Percentiles rank a stretch among this genome's conserved stretches.
phyloP scores from a whole-genome alignment of 1,284 basidiomycete species.

The Tetrapyrgos nigripes region DNA sequence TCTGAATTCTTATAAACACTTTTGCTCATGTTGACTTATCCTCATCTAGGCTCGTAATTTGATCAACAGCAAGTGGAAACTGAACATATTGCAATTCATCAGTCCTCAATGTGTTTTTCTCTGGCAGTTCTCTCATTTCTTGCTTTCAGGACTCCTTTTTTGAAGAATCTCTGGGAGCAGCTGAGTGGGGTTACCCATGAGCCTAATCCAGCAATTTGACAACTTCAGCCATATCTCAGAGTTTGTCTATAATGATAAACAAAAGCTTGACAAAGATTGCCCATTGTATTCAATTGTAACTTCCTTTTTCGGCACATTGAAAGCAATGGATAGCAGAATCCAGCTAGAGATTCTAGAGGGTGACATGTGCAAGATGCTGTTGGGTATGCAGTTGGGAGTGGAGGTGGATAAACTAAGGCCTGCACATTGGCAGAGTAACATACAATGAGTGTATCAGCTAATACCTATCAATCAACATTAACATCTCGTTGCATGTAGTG shows the following conservation, averaged over 20 bases:
- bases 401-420: constrained; percentile 27
- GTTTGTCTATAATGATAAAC: background rate
- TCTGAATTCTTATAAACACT: too few relatives aligned
- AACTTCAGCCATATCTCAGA: background rate
- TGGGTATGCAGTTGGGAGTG: constrained; percentile 30
- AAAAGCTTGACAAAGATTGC: constrained; percentile 16
- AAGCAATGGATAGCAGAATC: constrained; percentile 24
- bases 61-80: constrained; percentile 32
- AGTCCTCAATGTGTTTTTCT: constrained; percentile 6
- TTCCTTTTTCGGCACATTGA: constrained; percentile 32
- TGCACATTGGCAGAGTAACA: constrained; percentile 37
- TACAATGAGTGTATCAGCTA: constrained; percentile 25
- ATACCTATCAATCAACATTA: background rate
- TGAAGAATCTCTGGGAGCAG: background rate
- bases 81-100: constrained; percentile 35
- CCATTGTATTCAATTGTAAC: constrained; percentile 27
- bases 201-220: constrained; percentile 2
- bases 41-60: constrained; percentile 24
- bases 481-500: constrained; percentile 21
- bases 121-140: background rate
- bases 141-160: background rate
- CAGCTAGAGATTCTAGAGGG: constrained; percentile 27
- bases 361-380: constrained; percentile 32
- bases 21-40: background rate
- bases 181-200: background rate